Conservation (phyloP, 495 filamentous ascomycete species). For the Aspergillus panamensis region DNA sequence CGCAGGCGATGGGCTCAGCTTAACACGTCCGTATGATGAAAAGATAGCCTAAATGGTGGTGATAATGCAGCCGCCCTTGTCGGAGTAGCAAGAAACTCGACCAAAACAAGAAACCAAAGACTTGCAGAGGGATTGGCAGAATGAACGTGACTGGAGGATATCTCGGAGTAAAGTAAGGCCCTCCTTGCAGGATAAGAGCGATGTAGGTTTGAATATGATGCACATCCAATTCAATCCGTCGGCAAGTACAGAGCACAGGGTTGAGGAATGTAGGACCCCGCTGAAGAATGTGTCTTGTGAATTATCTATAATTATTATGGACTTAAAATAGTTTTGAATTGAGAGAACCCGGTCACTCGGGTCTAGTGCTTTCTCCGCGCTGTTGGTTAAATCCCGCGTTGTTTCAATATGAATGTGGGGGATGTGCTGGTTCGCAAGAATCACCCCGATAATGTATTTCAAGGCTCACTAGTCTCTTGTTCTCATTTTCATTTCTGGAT, state of each 20-base stretch:
- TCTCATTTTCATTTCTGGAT: neutral
- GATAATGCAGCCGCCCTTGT: neutral
- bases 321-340: neutral
- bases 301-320: too few relatives aligned
- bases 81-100: neutral
- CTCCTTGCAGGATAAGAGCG: slow-evolving; percentile 3
- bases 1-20: neutral
- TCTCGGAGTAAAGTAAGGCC: neutral
- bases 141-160: neutral
- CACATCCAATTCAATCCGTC: neutral
- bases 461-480: neutral
- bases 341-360: neutral
- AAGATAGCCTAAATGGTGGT: neutral
- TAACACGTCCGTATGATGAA: neutral
- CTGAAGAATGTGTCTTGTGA: neutral
- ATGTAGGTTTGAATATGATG: neutral
- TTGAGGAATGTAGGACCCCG: neutral
- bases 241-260: neutral
- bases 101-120: neutral
- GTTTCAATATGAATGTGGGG: slow-evolving; percentile 1
- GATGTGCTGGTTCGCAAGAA: neutral
- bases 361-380: neutral
- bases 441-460: neutral
- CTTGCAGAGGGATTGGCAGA: neutral
- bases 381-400: neutral